Evolutionary conservation across 2,329 filamentous ascomycete genomes (phyloP), one percentile per base, ranked within the genome.

Genomic region (Colletotrichum filicis): DNA sequence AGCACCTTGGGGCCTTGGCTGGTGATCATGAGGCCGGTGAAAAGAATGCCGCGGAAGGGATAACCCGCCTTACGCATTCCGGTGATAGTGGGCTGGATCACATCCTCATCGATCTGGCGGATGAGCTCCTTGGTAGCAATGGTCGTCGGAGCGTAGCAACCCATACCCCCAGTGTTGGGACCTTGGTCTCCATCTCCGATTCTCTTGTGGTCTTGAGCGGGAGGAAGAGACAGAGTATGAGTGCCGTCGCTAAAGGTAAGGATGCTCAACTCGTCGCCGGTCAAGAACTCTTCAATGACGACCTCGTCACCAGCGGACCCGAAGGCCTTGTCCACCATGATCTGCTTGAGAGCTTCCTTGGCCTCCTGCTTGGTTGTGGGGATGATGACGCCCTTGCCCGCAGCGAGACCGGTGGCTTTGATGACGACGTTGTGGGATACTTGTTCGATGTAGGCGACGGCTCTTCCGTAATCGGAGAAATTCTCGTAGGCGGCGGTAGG

Each of bases 11-110:
- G 91, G 0, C 95, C 94, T 53, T 86, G 81, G 75, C 91, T 89
- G 19, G 94, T 95, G 83, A 97, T 92, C 94, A 97, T 97, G 37
- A 97, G 83, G 7, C 95, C 95, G 1, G 93, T 95, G 82, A 95
- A 95, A 8, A 95, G 86, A 35, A 93, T 89, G 65, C 94, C 93
- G 55, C 88, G 85, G 80, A 93, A 93, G 12, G 88, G 89, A 55
- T 90, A 90, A 82, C 92, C 90, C 80, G 98, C 96, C 74, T 89
- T 89, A 78, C 92, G 90, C 94, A 98, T 96, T 71, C 74, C 74
- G n/a, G 49, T 37, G 35, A 75, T 74, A 58, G 91, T 93, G 1
- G 92, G 92, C 76, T 90, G 84, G 5, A 93, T 81, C 22, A 93
- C 88, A 5, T 86, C 87, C 57, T 83, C 81, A 74, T 93, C 87